These are phyloP conservation scores for Ogataea methylovora DNA, from an alignment of 805 yeast species.

Conservation along the genomic window DNA sequence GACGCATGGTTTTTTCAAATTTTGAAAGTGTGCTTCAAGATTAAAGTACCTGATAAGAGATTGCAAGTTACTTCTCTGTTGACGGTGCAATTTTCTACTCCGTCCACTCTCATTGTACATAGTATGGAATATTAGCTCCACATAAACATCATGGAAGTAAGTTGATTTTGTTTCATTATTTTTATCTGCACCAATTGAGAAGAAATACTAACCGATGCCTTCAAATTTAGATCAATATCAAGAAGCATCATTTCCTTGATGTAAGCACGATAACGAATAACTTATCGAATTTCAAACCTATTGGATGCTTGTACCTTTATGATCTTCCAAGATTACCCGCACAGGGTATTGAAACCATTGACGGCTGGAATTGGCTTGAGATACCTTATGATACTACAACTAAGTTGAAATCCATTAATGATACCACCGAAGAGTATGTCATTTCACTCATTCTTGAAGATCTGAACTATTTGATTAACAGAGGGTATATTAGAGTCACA, in stretches of 20 bases:
- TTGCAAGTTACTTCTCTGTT: too few relatives aligned
- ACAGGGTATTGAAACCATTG: conserved; percentile 30
- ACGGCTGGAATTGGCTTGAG: conserved; percentile 53
- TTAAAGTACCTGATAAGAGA: too few relatives aligned
- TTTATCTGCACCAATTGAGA: too few relatives aligned
- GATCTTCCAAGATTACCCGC: conserved; percentile 34
- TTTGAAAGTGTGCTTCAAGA: too few relatives aligned
- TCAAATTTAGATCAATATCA: too few relatives aligned
- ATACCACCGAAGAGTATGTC: conserved; percentile 10
- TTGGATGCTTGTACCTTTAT: conserved; percentile 42
- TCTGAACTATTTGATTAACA: conserved; percentile 34
- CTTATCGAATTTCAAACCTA: conserved; percentile 29
- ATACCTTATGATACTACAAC: conserved; percentile 23
- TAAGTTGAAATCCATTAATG: conserved; percentile 1
- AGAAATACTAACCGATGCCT: too few relatives aligned
- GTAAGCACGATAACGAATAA: conserved; percentile 29
- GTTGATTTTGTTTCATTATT: too few relatives aligned
- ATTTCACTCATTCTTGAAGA: conserved; percentile 24
- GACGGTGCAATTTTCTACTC: too few relatives aligned
- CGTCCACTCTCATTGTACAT: too few relatives aligned
- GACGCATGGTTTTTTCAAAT: too few relatives aligned
- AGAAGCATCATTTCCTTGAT: conserved; percentile 3
- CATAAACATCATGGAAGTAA: too few relatives aligned
- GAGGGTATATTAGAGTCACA: conserved; percentile 37
- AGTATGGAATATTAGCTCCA: too few relatives aligned